A percentile compares a stretch with the other conserved stretches of the same genome.
These are phyloP conservation scores for Penicillium fimorum DNA, from an alignment of 495 filamentous ascomycete species.

Conservation along the genomic window DNA sequence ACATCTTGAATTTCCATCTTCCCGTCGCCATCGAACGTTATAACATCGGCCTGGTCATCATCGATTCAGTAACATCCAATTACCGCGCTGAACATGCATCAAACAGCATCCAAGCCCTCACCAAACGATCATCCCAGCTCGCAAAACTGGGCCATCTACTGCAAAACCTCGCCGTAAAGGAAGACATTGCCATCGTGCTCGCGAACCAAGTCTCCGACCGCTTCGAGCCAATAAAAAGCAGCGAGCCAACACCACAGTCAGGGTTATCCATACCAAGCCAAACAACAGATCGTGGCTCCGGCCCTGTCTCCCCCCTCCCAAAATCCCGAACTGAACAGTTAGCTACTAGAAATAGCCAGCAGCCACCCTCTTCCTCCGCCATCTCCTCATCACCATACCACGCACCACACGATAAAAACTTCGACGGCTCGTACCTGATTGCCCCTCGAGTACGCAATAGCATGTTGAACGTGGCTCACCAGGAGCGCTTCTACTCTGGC, in stretches of 20 bases:
- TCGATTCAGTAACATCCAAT: constrained; percentile 92
- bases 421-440: constrained; percentile 43
- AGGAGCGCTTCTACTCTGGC: constrained; percentile 90
- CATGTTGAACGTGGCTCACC: constrained; percentile 73
- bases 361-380: constrained; percentile 19
- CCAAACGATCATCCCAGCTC: constrained; percentile 62
- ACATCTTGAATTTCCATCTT: constrained; percentile 88
- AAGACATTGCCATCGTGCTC: constrained; percentile 81
- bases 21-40: constrained; percentile 76
- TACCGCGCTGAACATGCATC: constrained; percentile 78
- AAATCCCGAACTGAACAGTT: constrained; percentile 11
- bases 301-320: constrained; percentile 23
- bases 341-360: not conserved
- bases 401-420: constrained; percentile 37
- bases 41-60: constrained; percentile 72
- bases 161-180: constrained; percentile 65
- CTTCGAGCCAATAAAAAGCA: constrained; percentile 49
- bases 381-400: constrained; percentile 32
- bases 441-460: constrained; percentile 40
- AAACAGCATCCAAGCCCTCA: constrained; percentile 36
- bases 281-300: constrained; percentile 18
- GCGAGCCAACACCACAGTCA: constrained; percentile 8
- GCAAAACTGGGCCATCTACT: constrained; percentile 73
- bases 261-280: constrained; percentile 20
- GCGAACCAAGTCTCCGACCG: constrained; percentile 96